These are phyloP conservation scores for Salix koriyanagi DNA, from an alignment of 345 rosid species.

Conservation along the genomic window DNA sequence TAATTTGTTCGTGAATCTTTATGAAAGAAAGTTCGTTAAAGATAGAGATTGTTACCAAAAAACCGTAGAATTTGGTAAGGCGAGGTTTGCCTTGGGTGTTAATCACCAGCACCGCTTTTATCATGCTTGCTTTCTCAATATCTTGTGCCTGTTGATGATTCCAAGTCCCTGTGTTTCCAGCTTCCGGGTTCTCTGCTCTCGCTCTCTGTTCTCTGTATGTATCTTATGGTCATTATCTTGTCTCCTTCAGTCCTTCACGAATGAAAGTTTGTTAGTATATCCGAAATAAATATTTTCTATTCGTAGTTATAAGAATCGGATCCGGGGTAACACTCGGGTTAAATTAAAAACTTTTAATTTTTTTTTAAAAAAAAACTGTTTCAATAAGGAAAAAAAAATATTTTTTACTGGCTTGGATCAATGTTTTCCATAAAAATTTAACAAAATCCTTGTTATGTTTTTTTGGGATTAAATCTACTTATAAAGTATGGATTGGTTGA, in stretches of 20 bases:
- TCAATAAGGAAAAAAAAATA: too few relatives aligned
- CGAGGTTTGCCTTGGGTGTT: slow-evolving; percentile 96
- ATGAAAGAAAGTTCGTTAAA: not conserved
- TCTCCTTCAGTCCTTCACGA: not conserved
- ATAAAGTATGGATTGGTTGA: too few relatives aligned
- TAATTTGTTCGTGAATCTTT: too few relatives aligned
- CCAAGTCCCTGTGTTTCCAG: not conserved
- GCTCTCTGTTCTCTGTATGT: not conserved
- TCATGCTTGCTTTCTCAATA: slow-evolving; percentile 34
- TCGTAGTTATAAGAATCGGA: not conserved
- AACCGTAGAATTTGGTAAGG: slow-evolving; percentile 77
- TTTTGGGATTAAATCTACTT: too few relatives aligned
- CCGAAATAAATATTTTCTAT: not conserved
- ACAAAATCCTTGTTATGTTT: too few relatives aligned
- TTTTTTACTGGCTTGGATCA: too few relatives aligned
- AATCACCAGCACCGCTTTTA: slow-evolving; percentile 79
- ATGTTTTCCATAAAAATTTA: too few relatives aligned
- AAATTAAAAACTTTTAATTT: too few relatives aligned
- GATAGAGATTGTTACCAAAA: slow-evolving; percentile 34
- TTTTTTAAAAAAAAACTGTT: too few relatives aligned
- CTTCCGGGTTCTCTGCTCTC: not conserved
- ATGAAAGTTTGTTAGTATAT: not conserved
- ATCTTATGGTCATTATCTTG: not conserved
- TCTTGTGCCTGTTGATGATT: too few relatives aligned
- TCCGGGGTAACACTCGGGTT: too few relatives aligned